These are phyloP conservation scores for Myxozyma melibiosi DNA, from an alignment of 805 yeast genomes.

Conservation along the genomic window DNA sequence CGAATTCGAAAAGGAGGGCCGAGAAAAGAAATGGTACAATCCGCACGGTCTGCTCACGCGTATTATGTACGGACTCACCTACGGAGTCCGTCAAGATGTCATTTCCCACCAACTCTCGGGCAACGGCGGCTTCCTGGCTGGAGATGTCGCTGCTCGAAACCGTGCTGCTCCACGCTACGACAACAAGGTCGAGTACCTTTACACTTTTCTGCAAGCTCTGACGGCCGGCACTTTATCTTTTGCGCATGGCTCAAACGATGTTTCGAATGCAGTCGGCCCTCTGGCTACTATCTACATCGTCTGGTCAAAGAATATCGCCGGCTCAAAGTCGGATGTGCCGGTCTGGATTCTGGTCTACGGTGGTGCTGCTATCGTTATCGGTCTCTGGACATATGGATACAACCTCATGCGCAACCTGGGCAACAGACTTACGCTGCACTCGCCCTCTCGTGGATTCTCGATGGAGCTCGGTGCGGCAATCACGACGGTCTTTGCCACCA, in stretches of 20 bases:
- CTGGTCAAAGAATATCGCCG: conserved; percentile 56
- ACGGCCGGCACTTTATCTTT: conserved; percentile 81
- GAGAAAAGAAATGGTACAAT: conserved; percentile 22
- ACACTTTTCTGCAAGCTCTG: conserved; percentile 66
- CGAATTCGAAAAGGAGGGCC: conserved; percentile 17
- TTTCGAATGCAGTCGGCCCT: conserved; percentile 78
- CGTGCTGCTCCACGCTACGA: conserved; percentile 65
- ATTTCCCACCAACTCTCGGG: conserved; percentile 43
- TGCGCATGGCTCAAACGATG: conserved; percentile 82
- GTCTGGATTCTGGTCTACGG: conserved; percentile 71
- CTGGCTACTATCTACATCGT: conserved; percentile 63
- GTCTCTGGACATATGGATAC: conserved; percentile 73
- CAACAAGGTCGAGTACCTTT: conserved; percentile 68
- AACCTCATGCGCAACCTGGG: conserved; percentile 70
- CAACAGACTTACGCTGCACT: conserved; percentile 71
- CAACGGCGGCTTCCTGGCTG: conserved; percentile 23
- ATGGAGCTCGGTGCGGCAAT: conserved; percentile 79
- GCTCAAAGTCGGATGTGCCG: conserved; percentile 59
- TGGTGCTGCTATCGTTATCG: conserved; percentile 66
- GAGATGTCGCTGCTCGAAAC: conserved; percentile 43
- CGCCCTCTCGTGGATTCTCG: conserved; percentile 76
- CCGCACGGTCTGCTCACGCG: conserved; percentile 20
- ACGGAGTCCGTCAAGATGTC: conserved; percentile 69
- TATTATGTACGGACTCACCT: conserved; percentile 52
- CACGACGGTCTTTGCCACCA: conserved; percentile 75